phyloP scores from a whole-genome alignment of 768 basidiomycete species.

The Termitomyces sp. region DNA sequence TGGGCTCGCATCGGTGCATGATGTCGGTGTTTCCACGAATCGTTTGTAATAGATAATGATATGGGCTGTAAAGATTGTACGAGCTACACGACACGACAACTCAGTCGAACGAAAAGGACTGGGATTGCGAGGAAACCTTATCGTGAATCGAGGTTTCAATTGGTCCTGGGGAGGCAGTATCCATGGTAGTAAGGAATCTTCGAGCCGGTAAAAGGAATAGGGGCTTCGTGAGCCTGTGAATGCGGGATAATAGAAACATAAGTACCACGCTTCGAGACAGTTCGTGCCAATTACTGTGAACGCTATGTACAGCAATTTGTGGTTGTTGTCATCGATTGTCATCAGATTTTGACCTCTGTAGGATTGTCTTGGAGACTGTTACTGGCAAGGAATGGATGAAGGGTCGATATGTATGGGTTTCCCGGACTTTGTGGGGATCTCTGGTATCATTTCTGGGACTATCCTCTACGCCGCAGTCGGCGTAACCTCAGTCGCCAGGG shows the following conservation, averaged over 20 bases:
- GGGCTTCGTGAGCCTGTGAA: constrained; percentile 9
- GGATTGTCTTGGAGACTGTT: no score
- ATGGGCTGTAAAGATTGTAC: constrained; percentile 57
- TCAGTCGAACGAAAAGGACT: constrained; percentile 18
- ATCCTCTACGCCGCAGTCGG: no score
- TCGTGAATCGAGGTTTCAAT: constrained; percentile 59
- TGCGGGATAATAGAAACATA: constrained; percentile 19
- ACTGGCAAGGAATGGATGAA: background rate
- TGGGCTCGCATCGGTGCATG: constrained; percentile 77
- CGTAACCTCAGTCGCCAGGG: no score
- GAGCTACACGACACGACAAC: constrained; percentile 43
- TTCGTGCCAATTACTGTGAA: background rate
- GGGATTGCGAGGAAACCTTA: constrained; percentile 41
- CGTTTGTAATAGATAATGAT: constrained; percentile 67
- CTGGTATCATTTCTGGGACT: no score
- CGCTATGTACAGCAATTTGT: constrained; percentile 7
- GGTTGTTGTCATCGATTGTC: constrained; percentile 5
- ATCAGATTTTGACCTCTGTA: background rate
- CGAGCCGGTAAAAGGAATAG: constrained; percentile 1
- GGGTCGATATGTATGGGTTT: background rate
- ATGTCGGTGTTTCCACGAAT: constrained; percentile 84
- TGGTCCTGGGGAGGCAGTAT: constrained; percentile 36
- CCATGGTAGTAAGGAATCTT: constrained; percentile 19
- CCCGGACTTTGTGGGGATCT: background rate
- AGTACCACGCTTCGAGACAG: constrained; percentile 1